Evolutionary conservation across 2,329 filamentous ascomycete species (phyloP), one percentile per base, ranked within the genome.

Genomic region (Ophiobolus disseminans): DNA sequence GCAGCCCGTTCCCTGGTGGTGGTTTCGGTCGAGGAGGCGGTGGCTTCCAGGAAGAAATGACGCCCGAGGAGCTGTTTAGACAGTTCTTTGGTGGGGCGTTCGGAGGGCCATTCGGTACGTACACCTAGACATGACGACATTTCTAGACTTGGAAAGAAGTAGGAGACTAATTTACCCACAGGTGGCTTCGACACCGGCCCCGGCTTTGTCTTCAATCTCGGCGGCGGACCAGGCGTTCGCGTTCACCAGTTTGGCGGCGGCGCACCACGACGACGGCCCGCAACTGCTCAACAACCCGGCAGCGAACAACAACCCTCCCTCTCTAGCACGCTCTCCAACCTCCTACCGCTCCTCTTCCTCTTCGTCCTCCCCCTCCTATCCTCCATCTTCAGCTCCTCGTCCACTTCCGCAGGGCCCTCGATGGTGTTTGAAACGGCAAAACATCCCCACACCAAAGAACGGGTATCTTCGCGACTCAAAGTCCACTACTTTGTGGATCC

Each of bases 61-160:
- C 89, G 45, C 92, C 94, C 0, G 94, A 99, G 74, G 94, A 99
- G 75, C 84, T 99, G 80, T 99, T 99, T 77, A 87, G 93, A 70
- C 86, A 93, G 56, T 99, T 99, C 82, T 99, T 99, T 78, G 90
- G 90, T 38, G 91, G 89, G 32, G 87, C 84, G 10, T 72, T 72
- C 38, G 86, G 88, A 49, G 86, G 86, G 43, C 82, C 83, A 13
- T 86, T 90, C 67, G 88, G 88, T 77, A 83, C 76, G 73, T 68
- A 31, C 17, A 17, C 3, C 30, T 3, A n/a, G n/a, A n/a, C n/a
- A n/a, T n/a, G n/a, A n/a, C n/a, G n/a, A n/a, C n/a, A n/a, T 3
- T 14, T 32, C 10, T 14, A 32, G 8, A n/a, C n/a, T 14, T 32
- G n/a, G 30, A 10, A 32, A 32, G 10, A 21, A 9, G 30, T 14